Evolutionary conservation across 2,329 filamentous ascomycete genomes (phyloP), one percentile per base, ranked within the genome.

Genomic region (Stylonectria norvegica): DNA sequence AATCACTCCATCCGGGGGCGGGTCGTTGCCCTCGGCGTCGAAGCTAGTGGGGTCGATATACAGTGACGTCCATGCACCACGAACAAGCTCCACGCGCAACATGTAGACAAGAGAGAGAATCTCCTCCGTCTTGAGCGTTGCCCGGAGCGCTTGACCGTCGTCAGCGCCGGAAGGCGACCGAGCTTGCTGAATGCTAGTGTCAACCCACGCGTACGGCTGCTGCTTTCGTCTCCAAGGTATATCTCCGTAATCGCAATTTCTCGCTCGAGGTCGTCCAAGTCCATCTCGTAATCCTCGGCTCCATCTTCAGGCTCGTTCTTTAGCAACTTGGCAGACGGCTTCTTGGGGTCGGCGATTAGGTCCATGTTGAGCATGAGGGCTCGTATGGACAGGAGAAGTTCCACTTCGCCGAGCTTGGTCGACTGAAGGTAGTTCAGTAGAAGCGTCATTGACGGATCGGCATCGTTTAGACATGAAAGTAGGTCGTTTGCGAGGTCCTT

Each of bases 1-100:
- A 49, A 90, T 83, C 36, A 82, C 79, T 35, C 79, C 78, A 53
- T 89, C 81, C 15, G 83, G 78, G 0, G 80, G 77, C 16, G 63
- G 54, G 17, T 67, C 65, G 42, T 62, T 62, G 33, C 59, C 58
- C 39, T 66, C 65, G 2, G 57, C 48, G 34, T 76, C 71, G 20
- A 72, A 66, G 36, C 69, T 63, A 12, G 75, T 73, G 9, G 68
- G 63, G 52, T 86, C 83, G 25, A 86, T 66, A 61, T 89, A 89
- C 16, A 78, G 73, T 14, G 80, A 78, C 1, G 84, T 88, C 86
- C 86, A 91, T 20, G 83, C 82, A 42, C 86, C 86, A 49, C 81
- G 79, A 36, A 82, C 78, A 32, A 91, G 72, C 64, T 90, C 85
- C 48, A 84, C 73, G 40, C 86, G 80, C 20, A 91, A 71, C 5